Conservation (phyloP, 2,329 filamentous ascomycete genomes). For the Parafenestella ontariensis region DNA sequence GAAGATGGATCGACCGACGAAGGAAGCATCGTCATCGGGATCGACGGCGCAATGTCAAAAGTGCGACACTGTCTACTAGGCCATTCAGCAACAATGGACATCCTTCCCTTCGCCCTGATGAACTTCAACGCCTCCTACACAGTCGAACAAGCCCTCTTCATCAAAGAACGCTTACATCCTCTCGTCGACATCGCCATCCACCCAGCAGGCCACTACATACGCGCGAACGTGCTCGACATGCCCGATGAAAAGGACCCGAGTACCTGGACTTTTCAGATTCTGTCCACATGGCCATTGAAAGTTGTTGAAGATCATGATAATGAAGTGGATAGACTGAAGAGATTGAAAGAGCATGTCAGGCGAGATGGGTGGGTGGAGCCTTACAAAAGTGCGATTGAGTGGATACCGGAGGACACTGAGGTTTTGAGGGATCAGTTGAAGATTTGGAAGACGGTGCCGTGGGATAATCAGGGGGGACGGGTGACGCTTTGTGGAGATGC, state of each 20-base stretch:
- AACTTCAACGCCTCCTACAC: constrained; percentile 40
- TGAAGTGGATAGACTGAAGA: constrained; percentile 26
- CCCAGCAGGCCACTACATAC: constrained; percentile 40
- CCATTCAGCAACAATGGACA: constrained; percentile 25
- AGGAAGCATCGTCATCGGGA: constrained; percentile 30
- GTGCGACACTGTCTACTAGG: constrained; percentile 36
- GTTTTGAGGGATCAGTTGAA: constrained; percentile 42
- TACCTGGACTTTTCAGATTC: constrained; percentile 46
- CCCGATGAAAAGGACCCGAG: constrained; percentile 39
- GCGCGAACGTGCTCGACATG: constrained; percentile 42
- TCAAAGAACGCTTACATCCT: constrained; percentile 35
- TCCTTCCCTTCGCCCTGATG: constrained; percentile 38
- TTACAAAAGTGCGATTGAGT: constrained; percentile 43
- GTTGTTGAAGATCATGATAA: constrained; percentile 39
- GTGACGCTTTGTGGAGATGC: constrained; percentile 49
- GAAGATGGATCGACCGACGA: constrained; percentile 34
- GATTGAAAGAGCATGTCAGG: constrained; percentile 36
- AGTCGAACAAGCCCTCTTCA: constrained; percentile 30
- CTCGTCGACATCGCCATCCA: constrained; percentile 44
- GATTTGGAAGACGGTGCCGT: constrained; percentile 45
- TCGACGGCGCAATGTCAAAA: constrained; percentile 37
- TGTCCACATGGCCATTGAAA: constrained; percentile 39
- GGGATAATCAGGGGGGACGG: constrained; percentile 43
- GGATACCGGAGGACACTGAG: constrained; percentile 39
- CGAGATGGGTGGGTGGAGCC: constrained; percentile 42